Evolutionary conservation across 495 filamentous ascomycete species (phyloP).

Genomic region (Tuber aestivum): DNA sequence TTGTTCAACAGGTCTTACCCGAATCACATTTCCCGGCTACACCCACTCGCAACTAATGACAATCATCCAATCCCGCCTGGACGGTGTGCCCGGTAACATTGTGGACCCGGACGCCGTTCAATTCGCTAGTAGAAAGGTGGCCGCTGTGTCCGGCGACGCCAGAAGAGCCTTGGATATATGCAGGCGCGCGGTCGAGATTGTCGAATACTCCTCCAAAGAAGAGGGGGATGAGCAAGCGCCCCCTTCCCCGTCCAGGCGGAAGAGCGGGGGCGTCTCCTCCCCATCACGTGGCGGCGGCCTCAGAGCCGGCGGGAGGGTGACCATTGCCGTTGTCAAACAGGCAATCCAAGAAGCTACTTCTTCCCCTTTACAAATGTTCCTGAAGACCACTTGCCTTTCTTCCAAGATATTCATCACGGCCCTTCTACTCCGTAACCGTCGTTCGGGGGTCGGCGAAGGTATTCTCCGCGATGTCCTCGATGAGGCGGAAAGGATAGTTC

Average conservation of each 20-base stretch:
- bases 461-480: constrained; percentile 86
- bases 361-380: constrained; percentile 80
- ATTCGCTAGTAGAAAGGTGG: constrained; percentile 94
- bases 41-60: constrained; percentile 97
- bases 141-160: constrained; percentile 91
- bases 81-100: constrained; percentile 78
- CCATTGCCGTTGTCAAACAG: constrained; percentile 84
- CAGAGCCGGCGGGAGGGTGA: constrained; percentile 58
- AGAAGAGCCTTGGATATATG: constrained; percentile 92
- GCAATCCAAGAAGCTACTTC: constrained; percentile 93
- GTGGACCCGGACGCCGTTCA: constrained; percentile 92
- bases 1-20: constrained; percentile 54
- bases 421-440: constrained; percentile 65
- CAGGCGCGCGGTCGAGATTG: constrained; percentile 88
- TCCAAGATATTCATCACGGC: constrained; percentile 81
- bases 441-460: constrained; percentile 80
- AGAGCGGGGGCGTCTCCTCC: constrained; percentile 18
- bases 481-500: constrained; percentile 68
- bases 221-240: constrained; percentile 13
- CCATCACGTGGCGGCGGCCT: constrained; percentile 37
- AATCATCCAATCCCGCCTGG: constrained; percentile 84
- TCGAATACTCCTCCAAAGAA: constrained; percentile 60
- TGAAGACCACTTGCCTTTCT: constrained; percentile 71
- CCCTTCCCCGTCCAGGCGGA: constrained; percentile 28
- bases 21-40: constrained; percentile 96